Evolutionary conservation across 305 asterid genomes (phyloP).

Genomic region (Solanum hybrid): DNA sequence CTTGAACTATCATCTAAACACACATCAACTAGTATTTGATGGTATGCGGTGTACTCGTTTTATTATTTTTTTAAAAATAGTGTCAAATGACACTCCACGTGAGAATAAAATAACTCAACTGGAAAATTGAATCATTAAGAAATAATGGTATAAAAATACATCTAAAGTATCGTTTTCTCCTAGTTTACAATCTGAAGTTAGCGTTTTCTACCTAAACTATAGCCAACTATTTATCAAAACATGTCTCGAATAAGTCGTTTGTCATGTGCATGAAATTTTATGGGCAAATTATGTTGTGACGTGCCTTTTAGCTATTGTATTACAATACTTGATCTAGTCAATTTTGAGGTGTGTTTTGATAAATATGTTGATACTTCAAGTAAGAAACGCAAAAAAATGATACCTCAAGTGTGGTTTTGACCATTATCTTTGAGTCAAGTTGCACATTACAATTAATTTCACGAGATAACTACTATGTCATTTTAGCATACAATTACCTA

Average conservation of each 20-base stretch:
- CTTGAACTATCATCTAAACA: background rate
- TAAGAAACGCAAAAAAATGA: background rate
- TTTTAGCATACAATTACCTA: background rate
- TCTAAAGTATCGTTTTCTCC: rapidly evolving
- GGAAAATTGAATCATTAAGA: background rate
- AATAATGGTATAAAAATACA: background rate
- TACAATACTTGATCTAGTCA: background rate
- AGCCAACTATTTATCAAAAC: background rate
- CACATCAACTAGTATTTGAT: background rate
- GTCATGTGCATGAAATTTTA: background rate
- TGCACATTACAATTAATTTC: background rate
- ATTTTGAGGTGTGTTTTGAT: background rate
- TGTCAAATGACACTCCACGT: background rate
- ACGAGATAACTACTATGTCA: background rate
- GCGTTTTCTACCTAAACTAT: background rate
- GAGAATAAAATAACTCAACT: background rate
- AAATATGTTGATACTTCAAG: background rate
- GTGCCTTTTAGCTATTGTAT: background rate
- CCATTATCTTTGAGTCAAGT: background rate
- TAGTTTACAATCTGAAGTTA: background rate
- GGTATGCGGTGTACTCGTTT: background rate
- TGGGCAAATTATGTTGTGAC: background rate
- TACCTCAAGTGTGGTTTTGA: background rate
- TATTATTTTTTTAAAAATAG: background rate
- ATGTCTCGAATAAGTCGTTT: background rate